Evolutionary conservation across 1,139 yeast species (phyloP), one percentile per base, ranked within the genome.

Genomic region (Pichia norvegensis): DNA sequence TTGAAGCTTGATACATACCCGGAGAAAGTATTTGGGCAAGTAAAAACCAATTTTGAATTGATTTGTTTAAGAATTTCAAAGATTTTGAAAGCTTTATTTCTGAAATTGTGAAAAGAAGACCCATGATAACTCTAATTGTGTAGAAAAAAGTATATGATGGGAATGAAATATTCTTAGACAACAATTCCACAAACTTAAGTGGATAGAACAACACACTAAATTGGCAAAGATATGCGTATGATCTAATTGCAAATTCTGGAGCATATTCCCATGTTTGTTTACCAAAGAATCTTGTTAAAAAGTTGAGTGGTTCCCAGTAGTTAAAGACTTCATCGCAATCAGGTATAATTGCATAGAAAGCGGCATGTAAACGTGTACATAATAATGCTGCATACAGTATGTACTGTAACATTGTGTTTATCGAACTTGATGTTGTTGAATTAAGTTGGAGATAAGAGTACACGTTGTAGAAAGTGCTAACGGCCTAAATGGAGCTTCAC

Each of bases 211-310:
- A 46, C 3, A 73, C 16, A 19, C 69, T 65, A 53, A 73, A 76
- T 0, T 86, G 88, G 3, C 79, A 44, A 37, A 84, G 61, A 56
- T 84, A 88, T 0, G 85, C 74, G 78, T 95, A 90, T 8, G 95
- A 85, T 52, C 97, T 68, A 45, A 90, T 87, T 19, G 95, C 88
- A 59, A 77, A 87, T 46, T 75, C 85, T 0, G 97, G 97, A 1
- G 96, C 86, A 62, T 90, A 90, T 60, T 90, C 97, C 97, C 97
- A 90, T 0, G 97, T 90, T 63, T 88, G 88, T 55, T 87, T 85
- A 3, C 97, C 98, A 62, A 85, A 87, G 2, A 83, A 84, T 54
- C 95, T 75, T 3, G 83, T 67, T 35, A 90, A 58, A 45, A 84
- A 71, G 60, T 90, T 92, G 48, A 90, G 69, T 0, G 98, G 97